Evolutionary conservation across 257 asterid genomes (phyloP).

Genomic region (Capsicum chinense): DNA sequence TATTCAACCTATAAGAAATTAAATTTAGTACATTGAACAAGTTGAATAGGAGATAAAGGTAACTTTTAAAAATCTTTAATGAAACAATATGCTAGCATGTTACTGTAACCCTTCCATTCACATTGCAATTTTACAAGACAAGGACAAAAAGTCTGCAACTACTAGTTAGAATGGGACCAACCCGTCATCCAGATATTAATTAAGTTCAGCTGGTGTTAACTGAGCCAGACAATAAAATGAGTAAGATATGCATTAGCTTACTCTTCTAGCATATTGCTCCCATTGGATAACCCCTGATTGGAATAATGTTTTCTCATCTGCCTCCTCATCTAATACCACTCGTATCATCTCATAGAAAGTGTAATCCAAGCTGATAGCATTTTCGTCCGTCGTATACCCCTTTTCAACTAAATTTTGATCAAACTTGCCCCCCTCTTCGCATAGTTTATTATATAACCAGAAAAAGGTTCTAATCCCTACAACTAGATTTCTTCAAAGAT

Average conservation of each 20-base stretch:
- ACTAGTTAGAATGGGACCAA: neutral
- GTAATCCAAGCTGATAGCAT: neutral
- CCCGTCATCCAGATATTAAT: neutral
- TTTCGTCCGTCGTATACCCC: neutral
- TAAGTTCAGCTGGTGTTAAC: neutral
- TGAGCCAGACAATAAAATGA: neutral
- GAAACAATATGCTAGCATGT: neutral
- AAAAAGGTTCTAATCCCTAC: neutral
- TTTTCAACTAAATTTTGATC: neutral
- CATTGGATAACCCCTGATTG: neutral
- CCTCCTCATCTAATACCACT: neutral
- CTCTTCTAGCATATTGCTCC: slow-evolving; percentile 8
- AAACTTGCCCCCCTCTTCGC: neutral
- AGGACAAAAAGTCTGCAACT: neutral
- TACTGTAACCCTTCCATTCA: neutral
- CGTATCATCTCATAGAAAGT: neutral
- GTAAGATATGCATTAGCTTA: neutral
- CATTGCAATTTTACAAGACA: neutral
- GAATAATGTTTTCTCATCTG: neutral
- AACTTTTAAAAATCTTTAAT: neutral
- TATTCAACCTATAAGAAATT: slow-evolving; percentile 74
- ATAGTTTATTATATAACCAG: neutral
- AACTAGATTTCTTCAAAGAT: neutral
- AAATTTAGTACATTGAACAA: slow-evolving; percentile 14
- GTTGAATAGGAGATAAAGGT: slow-evolving; percentile 25